Evolutionary conservation across 441 rosid genomes (phyloP), one percentile per base, ranked within the genome.

Genomic region (Metrosideros polymorpha): DNA sequence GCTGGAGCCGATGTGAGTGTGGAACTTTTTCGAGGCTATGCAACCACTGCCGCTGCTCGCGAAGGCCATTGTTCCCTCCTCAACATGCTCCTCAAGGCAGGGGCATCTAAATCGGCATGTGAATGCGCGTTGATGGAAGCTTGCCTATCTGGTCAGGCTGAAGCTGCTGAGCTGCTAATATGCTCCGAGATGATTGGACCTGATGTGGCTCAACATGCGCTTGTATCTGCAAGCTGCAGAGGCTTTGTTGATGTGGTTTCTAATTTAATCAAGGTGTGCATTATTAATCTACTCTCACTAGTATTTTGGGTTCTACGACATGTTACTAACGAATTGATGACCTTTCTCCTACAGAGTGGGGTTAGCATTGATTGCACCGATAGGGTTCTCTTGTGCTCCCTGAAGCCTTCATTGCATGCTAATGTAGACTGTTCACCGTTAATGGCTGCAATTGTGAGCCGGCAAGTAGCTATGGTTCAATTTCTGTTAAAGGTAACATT

Each of bases 41-140:
- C 92, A 47, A 86, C 90, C 77, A 90, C 89, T 42, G 92, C 92
- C 10, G 92, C 92, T n/a, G 89, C 92, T 85, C 89, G 89, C 22
- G 89, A 90, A 90, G 92, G 90, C 43, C 89, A 90, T 8, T 85
- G 87, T 63, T 55, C 86, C 59, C 87, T 90, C 84, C 91, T 90
- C 12, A 88, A 90, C 54, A 87, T 90, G 89, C 90, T 90, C 51
- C 89, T 90, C 83, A 90, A 89, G 89, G 92, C 90, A 79, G 92
- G 89, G 39, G 89, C 92, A 45, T 90, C 91, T 30, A 86, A 87
- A 75, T 84, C 82, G 32, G 91, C 92, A 55, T 89, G 90, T 54
- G 89, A 90, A 87, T 82, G 82, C 75, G 92, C 92, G 9, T 66
- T 90, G 63, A 86, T 87, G 83, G 91, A 90, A 84, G 91, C 92